Evolutionary conservation across 768 basidiomycete species (phyloP).

Genomic region (Termitomyces sp.): DNA sequence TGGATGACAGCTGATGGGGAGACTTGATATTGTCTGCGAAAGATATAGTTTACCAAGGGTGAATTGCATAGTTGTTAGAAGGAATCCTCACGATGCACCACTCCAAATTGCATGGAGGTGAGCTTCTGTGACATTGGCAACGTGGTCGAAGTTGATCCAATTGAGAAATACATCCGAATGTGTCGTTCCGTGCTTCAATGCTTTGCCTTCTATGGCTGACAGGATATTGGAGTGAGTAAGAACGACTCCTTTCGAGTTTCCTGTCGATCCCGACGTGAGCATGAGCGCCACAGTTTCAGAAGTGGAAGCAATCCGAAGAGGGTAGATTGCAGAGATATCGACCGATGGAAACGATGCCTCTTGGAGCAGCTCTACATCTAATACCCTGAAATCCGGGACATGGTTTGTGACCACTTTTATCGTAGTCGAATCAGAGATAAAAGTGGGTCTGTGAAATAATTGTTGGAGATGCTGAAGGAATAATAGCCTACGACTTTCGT

Average conservation of each 20-base stretch:
- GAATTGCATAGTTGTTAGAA: constrained; percentile 6
- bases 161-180: constrained; percentile 34
- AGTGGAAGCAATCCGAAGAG: too few species aligned
- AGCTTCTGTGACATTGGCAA: constrained; percentile 39
- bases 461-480: too few species aligned
- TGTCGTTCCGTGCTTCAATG: constrained; percentile 29
- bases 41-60: constrained; percentile 12
- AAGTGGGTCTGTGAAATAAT: too few species aligned
- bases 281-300: too few species aligned
- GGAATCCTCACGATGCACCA: constrained; percentile 21
- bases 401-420: too few species aligned
- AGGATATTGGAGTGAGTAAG: constrained; percentile 36
- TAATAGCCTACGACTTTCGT: too few species aligned
- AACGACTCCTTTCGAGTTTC: constrained; percentile 40
- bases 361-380: too few species aligned
- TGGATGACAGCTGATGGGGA: constrained; percentile 18
- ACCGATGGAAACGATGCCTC: too few species aligned
- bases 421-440: too few species aligned
- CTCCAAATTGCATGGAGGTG: constrained; percentile 35
- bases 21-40: constrained; percentile 32
- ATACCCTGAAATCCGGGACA: too few species aligned
- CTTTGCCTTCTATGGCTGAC: constrained; percentile 29
- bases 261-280: constrained; percentile 42
- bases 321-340: too few species aligned
- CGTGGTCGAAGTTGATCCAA: constrained; percentile 47